Base-by-base conservation (phyloP, 1,139 yeast genomes). In the Suhomyces kunorum region DNA sequence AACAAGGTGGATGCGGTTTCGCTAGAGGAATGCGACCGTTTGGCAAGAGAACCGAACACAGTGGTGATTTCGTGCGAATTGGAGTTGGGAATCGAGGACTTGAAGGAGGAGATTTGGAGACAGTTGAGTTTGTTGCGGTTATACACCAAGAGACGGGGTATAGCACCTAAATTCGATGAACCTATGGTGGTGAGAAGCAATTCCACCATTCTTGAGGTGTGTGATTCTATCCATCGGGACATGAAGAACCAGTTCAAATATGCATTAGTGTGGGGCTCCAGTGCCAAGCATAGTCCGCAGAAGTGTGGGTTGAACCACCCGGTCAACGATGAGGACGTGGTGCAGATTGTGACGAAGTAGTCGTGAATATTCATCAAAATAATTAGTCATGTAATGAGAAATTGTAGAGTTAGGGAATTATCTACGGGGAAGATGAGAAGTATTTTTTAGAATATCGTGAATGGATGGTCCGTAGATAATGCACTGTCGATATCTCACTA, bases 1-100 rank as follows among this genome's bases (percentile, higher is more conserved):
- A 92, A 92, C 71, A 92, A 92, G 74, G 80, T 90, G 38, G 98
- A 92, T 63, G 89, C 97, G 0, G 97, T 92, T 6, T 87, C 97
- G 1, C 69, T 92, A 42, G 98, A 92, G 61, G 98, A 92, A 58
- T 87, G 88, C 40, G 97, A 92, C 62, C 71, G 96, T 39, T 72
- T 92, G 44, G 98, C 98, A 1, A 76, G 96, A 51, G 87, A 83
- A 55, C 96, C 96, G 28, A 81, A 90, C 59, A 88, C 98, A 0
- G 89, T 84, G 42, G 98, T 90, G 32, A 88, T 90, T 80, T 87
- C 96, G 20, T 94, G 96, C 63, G 94, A 86, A 55, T 68, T 85
- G 69, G 89, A 82, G 43, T 71, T 92, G 37, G 98, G 98, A 1
- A 71, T 92, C 14, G 83, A 84, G 15, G 97, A 90, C 54, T 82